A percentile compares a stretch with the other conserved stretches of the same genome.
Conservation (phyloP, 179 eudicot genomes). For the Gypsophila paniculata region DNA sequence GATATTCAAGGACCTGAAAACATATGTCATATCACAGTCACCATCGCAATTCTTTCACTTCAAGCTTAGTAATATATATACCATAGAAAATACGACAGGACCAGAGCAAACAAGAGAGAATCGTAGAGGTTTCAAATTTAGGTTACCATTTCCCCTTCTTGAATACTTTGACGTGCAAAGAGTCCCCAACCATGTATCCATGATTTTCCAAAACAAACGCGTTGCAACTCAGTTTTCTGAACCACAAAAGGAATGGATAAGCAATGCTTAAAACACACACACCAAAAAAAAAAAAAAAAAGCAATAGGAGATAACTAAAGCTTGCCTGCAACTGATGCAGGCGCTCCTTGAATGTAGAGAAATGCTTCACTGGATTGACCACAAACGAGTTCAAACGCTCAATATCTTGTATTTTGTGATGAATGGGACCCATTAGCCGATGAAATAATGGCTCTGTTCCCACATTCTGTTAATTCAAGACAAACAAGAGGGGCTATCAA, state of each 20-base stretch:
- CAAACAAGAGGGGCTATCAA: not conserved
- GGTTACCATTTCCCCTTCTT: constrained; percentile 95
- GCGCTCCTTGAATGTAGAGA: constrained; percentile 64
- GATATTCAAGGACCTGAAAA: constrained; percentile 83
- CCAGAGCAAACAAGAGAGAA: constrained; percentile 11
- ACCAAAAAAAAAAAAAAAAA: too few relatives aligned
- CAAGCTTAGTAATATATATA: not conserved
- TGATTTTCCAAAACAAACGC: constrained; percentile 89
- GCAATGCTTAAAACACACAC: constrained; percentile 12
- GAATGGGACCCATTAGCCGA: constrained; percentile 70
- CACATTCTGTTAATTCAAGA: constrained; percentile 35
- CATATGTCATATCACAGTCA: constrained; percentile 13
- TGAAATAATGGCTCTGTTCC: constrained; percentile 53
- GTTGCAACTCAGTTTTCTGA: constrained; percentile 64
- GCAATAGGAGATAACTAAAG: constrained; percentile 7
- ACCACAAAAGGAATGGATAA: constrained; percentile 18
- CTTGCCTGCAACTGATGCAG: constrained; percentile 64
- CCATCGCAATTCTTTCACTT: not conserved
- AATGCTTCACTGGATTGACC: constrained; percentile 35
- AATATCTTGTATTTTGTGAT: constrained; percentile 58
- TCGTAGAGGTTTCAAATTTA: not conserved
- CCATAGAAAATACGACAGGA: not conserved
- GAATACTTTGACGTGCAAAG: constrained; percentile 79
- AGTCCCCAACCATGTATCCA: constrained; percentile 99
- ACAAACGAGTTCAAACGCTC: constrained; percentile 49